Base-by-base conservation (phyloP, 371 early-diverging fungal genomes). In the Mortierella sp. region DNA sequence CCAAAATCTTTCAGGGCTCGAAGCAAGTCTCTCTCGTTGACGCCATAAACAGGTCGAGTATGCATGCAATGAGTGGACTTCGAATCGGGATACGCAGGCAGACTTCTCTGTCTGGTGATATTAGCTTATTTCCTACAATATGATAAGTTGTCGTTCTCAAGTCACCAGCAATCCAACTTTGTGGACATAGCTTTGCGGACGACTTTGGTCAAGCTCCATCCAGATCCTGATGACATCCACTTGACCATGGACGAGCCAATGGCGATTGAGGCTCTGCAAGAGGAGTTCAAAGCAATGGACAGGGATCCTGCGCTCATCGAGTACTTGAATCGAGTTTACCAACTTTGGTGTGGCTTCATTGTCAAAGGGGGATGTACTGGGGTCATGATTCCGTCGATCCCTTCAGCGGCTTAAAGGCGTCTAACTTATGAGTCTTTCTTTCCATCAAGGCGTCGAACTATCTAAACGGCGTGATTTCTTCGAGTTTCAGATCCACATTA, bases 391-490 rank as follows among this genome's bases (percentile, higher is more conserved):
- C 44, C 64, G 67, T 29, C 51, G 53, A 15, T 66, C 59, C 4
- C 55, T 72, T 21, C 66, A 62, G 23, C 66, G 59, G 30, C 67
- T 67, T 45, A 73, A 63, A 21, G 57, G 68, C 19, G 26, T 14
- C 30, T 15, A n/a, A 48, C 60, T 73, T n/a, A 37, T n/a, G 3
- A 68, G 67, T 19, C 73, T 64, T 43, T 57, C 73, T 48, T 73
- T 63, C 52, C 68, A 67, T 43, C 47, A 26, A 30, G 52, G 26
- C 6, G 12, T 59, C n/a, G 0, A 28, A 4, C 50, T 73, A 16
- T 68, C 62, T 18, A 1, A 15, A 0, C 68, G 68, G 68, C 68
- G 74, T 26, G 18, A 58, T 29, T 11, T 51, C 0, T 37, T 69
- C 7, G 19, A 55, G 53, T 57, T 68, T n/a, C 74, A 68, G 43